Conservation (phyloP, 1,284 basidiomycete species). For the Pisolithus thermaeus region DNA sequence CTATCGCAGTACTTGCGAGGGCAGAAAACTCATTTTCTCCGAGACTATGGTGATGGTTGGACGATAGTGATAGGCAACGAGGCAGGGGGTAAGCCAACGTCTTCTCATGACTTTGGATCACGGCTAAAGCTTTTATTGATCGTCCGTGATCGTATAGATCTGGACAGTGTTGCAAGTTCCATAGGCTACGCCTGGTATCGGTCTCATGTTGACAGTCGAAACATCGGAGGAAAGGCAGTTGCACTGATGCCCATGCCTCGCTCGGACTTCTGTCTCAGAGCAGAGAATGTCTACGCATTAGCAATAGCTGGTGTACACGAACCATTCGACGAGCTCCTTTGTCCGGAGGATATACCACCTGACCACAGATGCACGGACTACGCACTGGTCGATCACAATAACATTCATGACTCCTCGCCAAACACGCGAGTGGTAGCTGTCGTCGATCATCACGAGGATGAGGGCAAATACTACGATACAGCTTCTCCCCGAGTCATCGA, state of each 20-base stretch:
- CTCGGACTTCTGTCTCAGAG: conserved; percentile 70
- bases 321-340: conserved; percentile 48
- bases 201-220: conserved; percentile 23
- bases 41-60: conserved; percentile 54
- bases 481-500: conserved; percentile 66
- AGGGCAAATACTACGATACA: conserved; percentile 54
- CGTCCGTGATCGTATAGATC: conserved; percentile 48
- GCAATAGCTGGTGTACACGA: conserved; percentile 47
- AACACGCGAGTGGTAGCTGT: conserved; percentile 62
- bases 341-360: conserved; percentile 47
- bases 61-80: conserved; percentile 87
- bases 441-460: conserved; percentile 94
- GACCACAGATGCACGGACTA: conserved; percentile 50
- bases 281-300: conserved; percentile 83
- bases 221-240: conserved; percentile 47
- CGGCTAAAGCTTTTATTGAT: background rate
- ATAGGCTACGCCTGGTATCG: conserved; percentile 76
- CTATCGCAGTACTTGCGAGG: conserved; percentile 35
- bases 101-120: background rate
- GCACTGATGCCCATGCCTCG: conserved; percentile 72
- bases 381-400: conserved; percentile 88
- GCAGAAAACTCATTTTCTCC: conserved; percentile 36
- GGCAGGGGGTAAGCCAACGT: conserved; percentile 68
- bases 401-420: conserved; percentile 48
- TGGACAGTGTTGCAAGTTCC: conserved; percentile 82